Evolutionary conservation across 148 eudicot species (phyloP).

Genomic region (Rhododendron simsii): DNA sequence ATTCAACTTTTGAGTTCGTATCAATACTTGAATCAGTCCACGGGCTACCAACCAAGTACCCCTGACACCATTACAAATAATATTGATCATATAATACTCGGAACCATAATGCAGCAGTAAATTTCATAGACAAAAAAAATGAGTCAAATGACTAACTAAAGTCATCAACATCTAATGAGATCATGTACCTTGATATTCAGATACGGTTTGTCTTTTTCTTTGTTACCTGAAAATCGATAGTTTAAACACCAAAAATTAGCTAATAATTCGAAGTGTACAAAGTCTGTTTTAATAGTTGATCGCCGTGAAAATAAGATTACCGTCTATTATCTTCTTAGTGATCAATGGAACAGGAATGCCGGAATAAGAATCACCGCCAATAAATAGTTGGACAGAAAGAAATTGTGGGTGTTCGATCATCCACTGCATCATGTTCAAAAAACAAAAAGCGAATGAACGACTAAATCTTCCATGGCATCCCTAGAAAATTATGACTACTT

Average conservation of each 20-base stretch:
- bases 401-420: conserved; percentile 21
- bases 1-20: conserved; percentile 29
- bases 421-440: conserved; percentile 22
- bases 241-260: background rate
- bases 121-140: background rate
- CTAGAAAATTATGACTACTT: background rate
- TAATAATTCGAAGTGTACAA: no score
- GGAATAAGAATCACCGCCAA: conserved; percentile 28
- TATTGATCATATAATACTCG: background rate
- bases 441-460: background rate
- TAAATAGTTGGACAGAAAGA: conserved; percentile 16
- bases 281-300: no score
- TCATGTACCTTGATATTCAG: conserved; percentile 16
- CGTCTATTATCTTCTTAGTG: conserved; percentile 16
- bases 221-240: conserved; percentile 12
- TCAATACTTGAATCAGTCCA: conserved; percentile 32
- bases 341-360: conserved; percentile 23
- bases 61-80: conserved; percentile 18
- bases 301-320: background rate
- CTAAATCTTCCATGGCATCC: background rate
- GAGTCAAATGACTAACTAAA: background rate
- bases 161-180: background rate
- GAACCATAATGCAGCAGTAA: background rate
- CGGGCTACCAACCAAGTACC: conserved; percentile 51
- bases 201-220: background rate